Evolutionary conservation across 495 filamentous ascomycete genomes (phyloP), one percentile per base, ranked within the genome.

Genomic region (Neurospora terricola): DNA sequence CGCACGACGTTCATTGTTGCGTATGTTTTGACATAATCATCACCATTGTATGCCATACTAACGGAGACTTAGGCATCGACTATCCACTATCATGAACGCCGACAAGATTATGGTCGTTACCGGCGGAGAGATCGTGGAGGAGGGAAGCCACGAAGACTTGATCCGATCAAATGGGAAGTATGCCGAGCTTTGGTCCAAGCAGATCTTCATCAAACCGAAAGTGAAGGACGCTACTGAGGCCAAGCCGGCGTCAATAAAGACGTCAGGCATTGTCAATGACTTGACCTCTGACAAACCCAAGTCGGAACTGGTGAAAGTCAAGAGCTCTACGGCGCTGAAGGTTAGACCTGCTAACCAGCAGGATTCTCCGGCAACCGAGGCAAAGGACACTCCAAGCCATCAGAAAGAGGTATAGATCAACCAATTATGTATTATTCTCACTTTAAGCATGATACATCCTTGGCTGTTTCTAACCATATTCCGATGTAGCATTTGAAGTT

Each of bases 31-130:
- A 75, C 14, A 54, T 27, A 71, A 74, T 5, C 4, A 38, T 38
- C 30, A 34, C 23, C 30, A 30, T 16, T 14, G 11, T 18, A 6
- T 66, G 27, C 27, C 54, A 18, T 27, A 38, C 69, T 73, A 72
- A 75, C 77, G 74, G 70, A 77, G 71, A 72, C 37, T 1, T 74
- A 87, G 85, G 0, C 91, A 91, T 81, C 90, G 89, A 27, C 83
- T 91, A 69, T 92, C 89, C 10, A 93, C 89, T 9, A 90, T 91
- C 70, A 88, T 91, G 88, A 88, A 89, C 75, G 90, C 89, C 18
- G 89, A 92, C 72, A 83, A 84, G 69, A 92, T 92, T 73, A 82
- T 91, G 70, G 90, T 92, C 27, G 83, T 92, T 70, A 84, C 87
- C 70, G 86, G 90, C 42, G 91, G 91, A 14, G 82, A 87, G 72